These are phyloP conservation scores for Ilyonectria mors-panacis DNA, from an alignment of 2,329 filamentous ascomycete species.

Conservation along the genomic window DNA sequence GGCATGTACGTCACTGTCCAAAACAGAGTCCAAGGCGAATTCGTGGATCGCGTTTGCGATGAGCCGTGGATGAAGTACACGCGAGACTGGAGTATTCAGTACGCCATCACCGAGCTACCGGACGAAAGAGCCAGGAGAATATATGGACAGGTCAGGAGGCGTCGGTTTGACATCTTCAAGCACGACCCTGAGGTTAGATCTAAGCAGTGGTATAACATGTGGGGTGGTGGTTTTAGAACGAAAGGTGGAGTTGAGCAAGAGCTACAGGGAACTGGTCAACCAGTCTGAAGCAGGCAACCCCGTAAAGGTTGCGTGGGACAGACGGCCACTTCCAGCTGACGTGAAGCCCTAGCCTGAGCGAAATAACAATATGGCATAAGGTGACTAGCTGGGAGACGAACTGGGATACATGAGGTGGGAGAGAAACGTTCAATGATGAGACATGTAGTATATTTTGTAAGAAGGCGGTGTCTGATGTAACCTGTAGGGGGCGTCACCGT, in stretches of 20 bases:
- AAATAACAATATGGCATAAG: too few species aligned
- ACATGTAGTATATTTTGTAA: conserved; percentile 2
- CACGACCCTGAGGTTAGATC: conserved; percentile 59
- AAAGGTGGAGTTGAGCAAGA: conserved; percentile 68
- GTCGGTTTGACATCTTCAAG: conserved; percentile 65
- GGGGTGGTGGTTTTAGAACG: conserved; percentile 56
- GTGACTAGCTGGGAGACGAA: neutral
- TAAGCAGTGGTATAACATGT: conserved; percentile 63
- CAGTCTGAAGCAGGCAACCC: conserved; percentile 63
- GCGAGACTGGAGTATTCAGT: conserved; percentile 79
- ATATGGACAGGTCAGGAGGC: conserved; percentile 69
- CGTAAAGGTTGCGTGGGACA: conserved; percentile 63
- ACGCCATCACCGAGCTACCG: conserved; percentile 77
- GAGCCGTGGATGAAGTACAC: neutral
- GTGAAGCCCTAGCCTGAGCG: neutral
- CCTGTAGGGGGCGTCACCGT: neutral
- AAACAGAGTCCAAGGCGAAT: conserved; percentile 78
- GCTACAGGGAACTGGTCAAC: conserved; percentile 70
- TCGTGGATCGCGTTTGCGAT: conserved; percentile 71
- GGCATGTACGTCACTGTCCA: conserved; percentile 81
- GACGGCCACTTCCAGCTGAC: conserved; percentile 40
- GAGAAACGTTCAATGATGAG: neutral
- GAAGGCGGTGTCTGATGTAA: neutral
- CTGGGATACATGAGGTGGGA: too few species aligned
- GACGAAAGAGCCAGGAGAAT: conserved; percentile 61